These are phyloP conservation scores for Apodospora peruviana DNA, from an alignment of 495 filamentous ascomycete species.

Conservation along the genomic window DNA sequence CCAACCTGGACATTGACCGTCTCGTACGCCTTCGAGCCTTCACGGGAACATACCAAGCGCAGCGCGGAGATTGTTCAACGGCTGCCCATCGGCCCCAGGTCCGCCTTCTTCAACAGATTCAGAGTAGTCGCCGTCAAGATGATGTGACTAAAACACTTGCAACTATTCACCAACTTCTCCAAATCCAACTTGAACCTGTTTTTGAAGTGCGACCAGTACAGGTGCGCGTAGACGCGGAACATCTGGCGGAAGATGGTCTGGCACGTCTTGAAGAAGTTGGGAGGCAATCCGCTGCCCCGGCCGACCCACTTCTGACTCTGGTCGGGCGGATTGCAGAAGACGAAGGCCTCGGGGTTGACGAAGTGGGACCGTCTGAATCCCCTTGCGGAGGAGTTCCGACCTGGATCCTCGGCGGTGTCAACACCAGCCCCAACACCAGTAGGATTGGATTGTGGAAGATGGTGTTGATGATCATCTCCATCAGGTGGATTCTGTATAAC, in stretches of 20 bases:
- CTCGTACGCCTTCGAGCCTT: slow-evolving; percentile 55
- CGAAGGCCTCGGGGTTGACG: slow-evolving; percentile 52
- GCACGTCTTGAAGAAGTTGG: slow-evolving; percentile 78
- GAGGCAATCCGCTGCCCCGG: slow-evolving; percentile 81
- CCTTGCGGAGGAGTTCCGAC: no score
- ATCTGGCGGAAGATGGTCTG: slow-evolving; percentile 94
- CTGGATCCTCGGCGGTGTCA: no score
- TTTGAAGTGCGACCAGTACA: slow-evolving; percentile 80
- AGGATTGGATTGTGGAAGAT: no score
- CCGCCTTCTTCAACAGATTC: slow-evolving; percentile 73
- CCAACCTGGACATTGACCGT: slow-evolving; percentile 47
- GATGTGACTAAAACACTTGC: slow-evolving; percentile 92
- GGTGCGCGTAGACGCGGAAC: slow-evolving; percentile 91
- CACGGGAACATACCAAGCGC: slow-evolving; percentile 75
- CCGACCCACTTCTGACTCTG: slow-evolving; percentile 66
- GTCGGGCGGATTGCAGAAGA: slow-evolving; percentile 51
- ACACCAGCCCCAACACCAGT: no score
- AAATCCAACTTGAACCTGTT: slow-evolving; percentile 78
- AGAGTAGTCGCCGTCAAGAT: slow-evolving; percentile 82
- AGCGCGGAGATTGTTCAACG: slow-evolving; percentile 82
- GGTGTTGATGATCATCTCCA: no score
- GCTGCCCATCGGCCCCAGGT: slow-evolving; percentile 93
- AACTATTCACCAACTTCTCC: slow-evolving; percentile 85
- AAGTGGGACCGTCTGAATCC: no score
- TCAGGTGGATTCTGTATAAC: no score